Percentiles rank a stretch among this genome's conserved stretches.
These are phyloP conservation scores for Citropsis articulata DNA, from an alignment of 345 rosid species.

Conservation along the genomic window DNA sequence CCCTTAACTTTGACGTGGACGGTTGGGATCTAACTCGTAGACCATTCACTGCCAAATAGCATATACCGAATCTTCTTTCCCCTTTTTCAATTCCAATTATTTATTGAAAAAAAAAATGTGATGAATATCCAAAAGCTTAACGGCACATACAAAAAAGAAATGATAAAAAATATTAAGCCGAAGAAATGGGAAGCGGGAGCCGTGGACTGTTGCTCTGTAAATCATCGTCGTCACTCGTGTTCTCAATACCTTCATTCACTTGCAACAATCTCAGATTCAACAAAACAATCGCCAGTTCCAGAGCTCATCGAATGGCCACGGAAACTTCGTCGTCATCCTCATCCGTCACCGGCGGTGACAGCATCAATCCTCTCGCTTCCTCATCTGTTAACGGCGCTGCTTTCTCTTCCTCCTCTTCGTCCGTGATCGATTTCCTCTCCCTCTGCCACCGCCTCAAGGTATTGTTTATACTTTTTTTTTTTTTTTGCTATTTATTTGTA, in stretches of 20 bases:
- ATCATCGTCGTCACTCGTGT: slow-evolving; percentile 42
- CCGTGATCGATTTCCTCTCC: slow-evolving; percentile 88
- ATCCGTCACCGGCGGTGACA: slow-evolving; percentile 31
- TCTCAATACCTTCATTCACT: slow-evolving; percentile 42
- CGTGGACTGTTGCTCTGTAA: slow-evolving; percentile 38
- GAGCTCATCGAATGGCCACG: slow-evolving; percentile 42
- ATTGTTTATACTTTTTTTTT: neutral
- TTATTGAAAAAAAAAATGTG: too few species aligned
- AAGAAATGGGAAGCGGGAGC: slow-evolving; percentile 47
- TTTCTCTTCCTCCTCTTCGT: slow-evolving; percentile 36
- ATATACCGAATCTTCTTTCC: neutral
- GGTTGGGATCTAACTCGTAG: neutral
- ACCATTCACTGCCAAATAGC: neutral
- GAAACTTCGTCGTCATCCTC: slow-evolving; percentile 43
- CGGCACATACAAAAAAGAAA: neutral
- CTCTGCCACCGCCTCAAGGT: slow-evolving; percentile 93
- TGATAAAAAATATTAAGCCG: neutral
- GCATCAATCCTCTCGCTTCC: slow-evolving; percentile 20
- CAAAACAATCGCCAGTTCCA: slow-evolving; percentile 22
- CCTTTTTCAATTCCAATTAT: neutral
- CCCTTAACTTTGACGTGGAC: neutral
- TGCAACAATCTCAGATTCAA: slow-evolving; percentile 36
- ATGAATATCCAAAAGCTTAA: slow-evolving; percentile 2
- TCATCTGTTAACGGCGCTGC: slow-evolving; percentile 18
- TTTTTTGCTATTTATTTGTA: too few species aligned